Percentiles rank a stretch among this genome's conserved stretches.
Evolutionary conservation across 2,329 filamentous ascomycete genomes (phyloP).

Genomic region (Colletotrichum simmondsii): DNA sequence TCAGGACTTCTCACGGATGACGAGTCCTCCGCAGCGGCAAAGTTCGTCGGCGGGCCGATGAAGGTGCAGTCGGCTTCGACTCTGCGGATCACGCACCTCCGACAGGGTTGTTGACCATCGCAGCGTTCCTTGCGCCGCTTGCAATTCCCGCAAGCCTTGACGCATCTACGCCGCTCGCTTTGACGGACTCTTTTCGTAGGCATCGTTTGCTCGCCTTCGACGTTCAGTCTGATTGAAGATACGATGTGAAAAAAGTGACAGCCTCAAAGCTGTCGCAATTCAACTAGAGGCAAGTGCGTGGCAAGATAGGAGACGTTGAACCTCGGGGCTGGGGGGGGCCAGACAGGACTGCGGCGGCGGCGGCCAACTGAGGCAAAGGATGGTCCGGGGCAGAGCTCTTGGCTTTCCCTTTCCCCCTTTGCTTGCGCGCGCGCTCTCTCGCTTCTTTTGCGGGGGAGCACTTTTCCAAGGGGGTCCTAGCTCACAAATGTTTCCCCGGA

Average conservation of each 20-base stretch:
- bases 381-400: not conserved
- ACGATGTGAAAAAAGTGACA: not conserved
- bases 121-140: constrained; percentile 45
- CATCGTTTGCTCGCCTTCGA: constrained; percentile 26
- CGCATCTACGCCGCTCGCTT: constrained; percentile 40
- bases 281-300: not conserved
- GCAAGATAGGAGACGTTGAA: not conserved
- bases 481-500: constrained; percentile 17
- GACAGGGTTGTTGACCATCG: constrained; percentile 41
- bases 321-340: not conserved
- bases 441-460: constrained; percentile 20
- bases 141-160: constrained; percentile 40
- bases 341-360: not conserved
- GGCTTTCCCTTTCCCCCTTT: not conserved
- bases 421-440: not conserved
- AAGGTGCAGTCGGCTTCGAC: constrained; percentile 39
- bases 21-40: not conserved
- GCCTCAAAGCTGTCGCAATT: not conserved
- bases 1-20: not conserved
- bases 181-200: constrained; percentile 36
- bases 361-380: not conserved
- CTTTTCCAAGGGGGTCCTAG: constrained; percentile 4
- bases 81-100: constrained; percentile 39
- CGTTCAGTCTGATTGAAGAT: not conserved
- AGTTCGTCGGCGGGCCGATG: not conserved